Base-by-base conservation (phyloP, 2,329 filamentous ascomycete species). In the Zymoseptoria tritici region DNA sequence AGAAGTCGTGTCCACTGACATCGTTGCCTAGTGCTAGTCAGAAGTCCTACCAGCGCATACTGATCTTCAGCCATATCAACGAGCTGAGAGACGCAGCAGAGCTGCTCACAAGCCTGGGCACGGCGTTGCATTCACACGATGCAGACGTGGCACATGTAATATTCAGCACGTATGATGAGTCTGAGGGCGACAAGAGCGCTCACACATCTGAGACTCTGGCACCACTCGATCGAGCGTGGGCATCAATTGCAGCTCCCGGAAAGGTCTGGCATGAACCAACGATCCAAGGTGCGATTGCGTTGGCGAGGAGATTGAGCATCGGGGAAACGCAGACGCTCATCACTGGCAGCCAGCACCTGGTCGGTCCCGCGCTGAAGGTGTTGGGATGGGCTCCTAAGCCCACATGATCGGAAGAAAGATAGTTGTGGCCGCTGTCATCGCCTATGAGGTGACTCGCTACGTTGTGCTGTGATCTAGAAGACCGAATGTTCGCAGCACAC, bases 41-140 rank as follows among this genome's bases (percentile, higher is more conserved):
- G 16, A 11, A 4, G 29, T 16, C 24, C n/a, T 49, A 9, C 42
- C 54, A 46, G 4, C 59, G 60, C 8, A 62, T 64, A 9, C 49
- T 69, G 42, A 62, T 69, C 21, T 69, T 69, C 60, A 64, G 61
- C 51, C 67, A 69, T 50, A 67, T 69, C 55, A 67, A 68, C 53
- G 66, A 66, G 57, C 59, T 66, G 11, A 60, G 67, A 11, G 66
- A 68, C 49, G 50, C 65, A 9, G 57, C 52, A 11, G 58, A 56
- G 5, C 36, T 69, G 21, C 46, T 69, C 9, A 13, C 55, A 21
- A 61, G n/a, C 8, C 61, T 69, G 20, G 64, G 57, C 16, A 36
- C 11, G 9, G 58, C 65, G 20, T 54, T 69, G 11, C 55, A 57
- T 29, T 55, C 52, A 2, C 19, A 26, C 21, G 58, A 61, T 16